Base-by-base conservation (phyloP, 441 rosid genomes). In the Capsella rubella region DNA sequence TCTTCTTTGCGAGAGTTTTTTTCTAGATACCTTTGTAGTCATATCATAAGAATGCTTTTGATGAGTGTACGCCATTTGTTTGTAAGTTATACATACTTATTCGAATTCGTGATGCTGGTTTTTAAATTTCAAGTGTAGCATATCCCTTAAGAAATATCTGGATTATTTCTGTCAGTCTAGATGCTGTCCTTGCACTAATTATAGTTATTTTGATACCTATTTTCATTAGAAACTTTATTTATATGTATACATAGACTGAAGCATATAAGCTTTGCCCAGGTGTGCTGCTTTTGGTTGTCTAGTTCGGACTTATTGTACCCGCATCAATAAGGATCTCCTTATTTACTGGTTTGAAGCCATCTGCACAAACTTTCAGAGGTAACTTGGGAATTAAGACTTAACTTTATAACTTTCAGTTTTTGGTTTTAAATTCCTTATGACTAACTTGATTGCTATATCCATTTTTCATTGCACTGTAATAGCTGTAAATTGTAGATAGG, bases 331-430 rank as follows among this genome's bases (percentile, higher is more conserved):
- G 76, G 96, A 86, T 75, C 87, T 90, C 77, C 81, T 89, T 72
- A 56, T 73, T 32, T 82, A 83, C 81, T 95, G 98, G 93, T 90
- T 95, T 82, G 96, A 87, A 69, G 95, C 93, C 76, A 86, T 95
- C 82, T 87, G 83, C 66, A 57, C 85, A 74, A 88, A 80, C 79
- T 85, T 95, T 83, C 90, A 88, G 78, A 92, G 99, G 99, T 95
- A 86, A 67, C 54, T 67, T 52, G 51, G 61, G 54, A 70, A 55
- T 10, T 56, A 59, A 13, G 32, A 51, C 51, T 66, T 72, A 59
- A 39, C 65, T 51, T 51, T 57, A 50, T 21, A 21, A 21, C 25
- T 21, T 21, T 21, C 55, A 50, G 3, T 67, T 45, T 57, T 58
- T 67, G 34, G 40, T 39, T 64, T 64, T 64, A 64, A 67, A 2